phyloP scores from a whole-genome alignment of 1,284 basidiomycete species.

The Melampsora larici-populina region DNA sequence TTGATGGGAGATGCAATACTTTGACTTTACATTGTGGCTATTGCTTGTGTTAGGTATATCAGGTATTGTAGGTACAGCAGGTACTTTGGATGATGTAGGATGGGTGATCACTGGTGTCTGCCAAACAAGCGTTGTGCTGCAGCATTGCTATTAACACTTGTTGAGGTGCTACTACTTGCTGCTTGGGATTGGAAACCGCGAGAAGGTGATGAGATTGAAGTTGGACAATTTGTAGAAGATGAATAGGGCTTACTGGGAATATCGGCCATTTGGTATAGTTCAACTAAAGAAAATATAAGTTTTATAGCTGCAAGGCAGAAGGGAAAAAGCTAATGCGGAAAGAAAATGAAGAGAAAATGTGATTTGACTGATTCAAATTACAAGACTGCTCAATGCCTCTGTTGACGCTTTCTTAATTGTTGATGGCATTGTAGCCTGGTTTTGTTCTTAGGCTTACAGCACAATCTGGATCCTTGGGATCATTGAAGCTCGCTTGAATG shows the following conservation, averaged over 20 bases:
- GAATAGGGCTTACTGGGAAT: slow-evolving; percentile 1
- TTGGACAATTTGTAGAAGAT: not conserved
- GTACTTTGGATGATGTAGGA: not conserved
- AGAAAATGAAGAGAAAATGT: slow-evolving; percentile 1
- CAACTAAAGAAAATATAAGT: not conserved
- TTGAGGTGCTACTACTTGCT: not conserved
- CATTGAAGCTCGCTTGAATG: slow-evolving; percentile 38
- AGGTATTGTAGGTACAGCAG: not conserved
- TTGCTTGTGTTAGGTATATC: slow-evolving; percentile 16
- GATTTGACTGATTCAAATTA: slow-evolving; percentile 30
- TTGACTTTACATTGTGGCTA: too few relatives aligned
- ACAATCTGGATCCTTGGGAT: slow-evolving; percentile 41
- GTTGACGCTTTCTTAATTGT: slow-evolving; percentile 34
- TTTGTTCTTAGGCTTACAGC: slow-evolving; percentile 10
- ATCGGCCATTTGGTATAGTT: slow-evolving; percentile 26
- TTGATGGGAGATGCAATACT: too few relatives aligned
- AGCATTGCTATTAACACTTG: slow-evolving; percentile 2
- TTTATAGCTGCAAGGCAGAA: not conserved
- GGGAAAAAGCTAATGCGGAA: not conserved
- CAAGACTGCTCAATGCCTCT: slow-evolving; percentile 20
- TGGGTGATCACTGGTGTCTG: not conserved
- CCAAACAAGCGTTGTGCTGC: slow-evolving; percentile 32
- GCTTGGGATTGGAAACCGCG: slow-evolving; percentile 20
- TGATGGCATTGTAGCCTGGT: not conserved
- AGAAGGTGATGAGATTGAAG: slow-evolving; percentile 14